These are phyloP conservation scores for Grifola frondosa DNA, from an alignment of 1,284 basidiomycete species.

Conservation along the genomic window DNA sequence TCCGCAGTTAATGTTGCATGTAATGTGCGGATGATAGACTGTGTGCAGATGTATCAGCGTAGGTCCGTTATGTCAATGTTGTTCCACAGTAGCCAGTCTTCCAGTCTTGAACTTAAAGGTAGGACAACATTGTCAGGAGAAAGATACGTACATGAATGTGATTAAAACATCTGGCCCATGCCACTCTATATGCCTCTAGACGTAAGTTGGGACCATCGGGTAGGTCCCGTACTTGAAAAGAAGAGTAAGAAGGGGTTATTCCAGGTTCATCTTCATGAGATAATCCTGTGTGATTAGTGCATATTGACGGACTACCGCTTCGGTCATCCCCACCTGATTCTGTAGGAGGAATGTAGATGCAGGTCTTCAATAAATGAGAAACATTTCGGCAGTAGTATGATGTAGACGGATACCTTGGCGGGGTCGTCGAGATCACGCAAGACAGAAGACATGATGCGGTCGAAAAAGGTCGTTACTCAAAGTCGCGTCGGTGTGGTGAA, in stretches of 20 bases:
- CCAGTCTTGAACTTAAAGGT: background rate
- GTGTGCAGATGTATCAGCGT: background rate
- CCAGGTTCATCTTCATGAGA: conserved; percentile 1
- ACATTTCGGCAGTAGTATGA: background rate
- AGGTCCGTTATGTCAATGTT: background rate
- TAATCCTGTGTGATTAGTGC: background rate
- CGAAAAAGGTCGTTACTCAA: too few species aligned
- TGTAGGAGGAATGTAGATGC: conserved; percentile 29
- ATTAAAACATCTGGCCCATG: conserved; percentile 33
- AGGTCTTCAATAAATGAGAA: conserved; percentile 17
- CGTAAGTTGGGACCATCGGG: conserved; percentile 31
- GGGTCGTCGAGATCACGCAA: conserved; percentile 19
- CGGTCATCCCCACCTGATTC: conserved; percentile 10
- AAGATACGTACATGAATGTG: conserved; percentile 31
- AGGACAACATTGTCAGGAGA: background rate
- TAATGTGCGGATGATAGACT: conserved; percentile 23
- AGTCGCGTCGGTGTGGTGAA: too few species aligned
- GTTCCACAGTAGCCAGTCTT: too few species aligned
- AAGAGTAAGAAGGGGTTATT: conserved; percentile 3
- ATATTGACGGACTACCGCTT: background rate
- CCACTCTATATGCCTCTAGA: conserved; percentile 28
- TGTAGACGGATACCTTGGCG: conserved; percentile 7
- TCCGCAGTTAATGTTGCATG: background rate
- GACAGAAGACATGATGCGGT: background rate
- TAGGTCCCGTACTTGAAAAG: conserved; percentile 17